Base-by-base conservation (phyloP, 148 eudicot species). In the Fagopyrum esculentum region DNA sequence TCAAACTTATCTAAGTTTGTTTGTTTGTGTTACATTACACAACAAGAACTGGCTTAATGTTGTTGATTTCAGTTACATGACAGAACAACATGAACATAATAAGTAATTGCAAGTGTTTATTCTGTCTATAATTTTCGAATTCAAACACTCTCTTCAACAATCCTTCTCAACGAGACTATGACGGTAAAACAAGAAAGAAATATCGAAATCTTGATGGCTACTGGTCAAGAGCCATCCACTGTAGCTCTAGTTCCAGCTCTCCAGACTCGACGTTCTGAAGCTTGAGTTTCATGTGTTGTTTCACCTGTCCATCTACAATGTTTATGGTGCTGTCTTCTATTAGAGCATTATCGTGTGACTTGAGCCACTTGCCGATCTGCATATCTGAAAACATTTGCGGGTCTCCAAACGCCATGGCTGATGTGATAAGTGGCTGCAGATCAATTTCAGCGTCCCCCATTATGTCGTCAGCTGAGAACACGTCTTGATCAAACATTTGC, bases 301-400 rank as follows among this genome's bases (percentile, higher is more conserved):
- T 84, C 71, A 90, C 89, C 74, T 85, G 89, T 13, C 98, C 98
- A 72, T 85, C 86, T 3, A 87, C 78, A 71, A 93, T 90, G 82
- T 86, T 85, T 19, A 93, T 89, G 12, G 82, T 87, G 85, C 96
- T 93, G 75, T 93, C 98, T 60, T 90, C 90, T 77, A 76, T 50
- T 19, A 93, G 84, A 11, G 96, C 90, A 72, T 93, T 93, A 76
- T 90, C 93, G 11, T 83, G 49, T 19, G 98, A 89, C 50, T 91
- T 94, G 74, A 91, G 82, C 98, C 98, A 94, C 85, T 88, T 91
- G 9, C 98, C 98, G 7, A 94, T 90, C 82, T 91, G 97, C 98
- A 94, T 90, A 79, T 90, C 73, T 13, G 84, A 90, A 77, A 94
- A 86, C 90, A 88, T 87, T 16, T 84, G 84, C 26, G 96, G 88